These are phyloP conservation scores for Pichia sp. DNA, from an alignment of 1,139 yeast species.

Conservation along the genomic window DNA sequence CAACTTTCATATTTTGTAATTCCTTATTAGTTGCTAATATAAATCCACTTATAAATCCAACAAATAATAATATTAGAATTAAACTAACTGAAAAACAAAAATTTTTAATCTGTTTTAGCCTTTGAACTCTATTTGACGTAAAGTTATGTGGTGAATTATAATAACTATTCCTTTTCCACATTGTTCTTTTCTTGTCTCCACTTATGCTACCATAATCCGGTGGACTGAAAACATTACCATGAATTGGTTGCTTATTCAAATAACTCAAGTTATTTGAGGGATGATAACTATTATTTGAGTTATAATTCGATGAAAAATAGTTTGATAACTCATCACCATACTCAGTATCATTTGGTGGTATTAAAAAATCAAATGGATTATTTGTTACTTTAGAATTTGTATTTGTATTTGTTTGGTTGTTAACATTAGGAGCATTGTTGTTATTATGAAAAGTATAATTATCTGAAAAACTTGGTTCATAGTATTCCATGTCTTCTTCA, in stretches of 20 bases:
- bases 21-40: constrained; percentile 84
- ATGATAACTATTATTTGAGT: neutral
- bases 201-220: constrained; percentile 17
- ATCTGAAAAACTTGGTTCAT: constrained; percentile 16
- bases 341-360: constrained; percentile 8
- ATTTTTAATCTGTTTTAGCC: constrained; percentile 39
- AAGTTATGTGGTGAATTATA: constrained; percentile 59
- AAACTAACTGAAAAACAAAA: constrained; percentile 52
- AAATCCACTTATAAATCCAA: constrained; percentile 80
- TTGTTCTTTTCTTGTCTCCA: constrained; percentile 24
- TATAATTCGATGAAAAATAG: constrained; percentile 6
- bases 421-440: neutral
- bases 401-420: neutral
- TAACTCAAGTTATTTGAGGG: constrained; percentile 1
- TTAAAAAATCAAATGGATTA: neutral
- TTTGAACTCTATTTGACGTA: constrained; percentile 28
- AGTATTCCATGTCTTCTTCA: constrained; percentile 23
- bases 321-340: constrained; percentile 13
- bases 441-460: constrained; percentile 1
- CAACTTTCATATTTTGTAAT: constrained; percentile 57
- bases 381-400: neutral
- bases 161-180: constrained; percentile 25
- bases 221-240: constrained; percentile 3
- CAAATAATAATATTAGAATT: constrained; percentile 46
- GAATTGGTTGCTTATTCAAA: constrained; percentile 4